Percentiles rank a stretch among this genome's conserved stretches.
phyloP scores from a whole-genome alignment of 2,329 filamentous ascomycete species.

The Coniochaeta pulveracea region DNA sequence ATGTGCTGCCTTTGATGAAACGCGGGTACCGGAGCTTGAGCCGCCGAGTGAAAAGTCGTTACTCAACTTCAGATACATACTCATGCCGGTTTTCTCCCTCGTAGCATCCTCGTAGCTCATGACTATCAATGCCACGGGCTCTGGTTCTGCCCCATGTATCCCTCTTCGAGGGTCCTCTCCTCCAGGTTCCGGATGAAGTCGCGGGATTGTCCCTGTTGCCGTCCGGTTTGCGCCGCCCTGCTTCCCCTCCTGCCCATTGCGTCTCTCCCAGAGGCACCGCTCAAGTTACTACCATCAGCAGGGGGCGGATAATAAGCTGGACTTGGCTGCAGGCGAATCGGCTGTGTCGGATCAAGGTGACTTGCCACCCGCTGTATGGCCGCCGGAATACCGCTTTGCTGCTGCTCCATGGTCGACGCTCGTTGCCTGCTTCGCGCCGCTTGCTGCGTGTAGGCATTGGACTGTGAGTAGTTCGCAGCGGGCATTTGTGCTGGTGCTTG shows the following conservation, averaged over 20 bases:
- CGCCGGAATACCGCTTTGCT: conserved; percentile 83
- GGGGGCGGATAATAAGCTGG: conserved; percentile 96
- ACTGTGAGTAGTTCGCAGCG: conserved; percentile 51
- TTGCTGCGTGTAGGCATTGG: conserved; percentile 57
- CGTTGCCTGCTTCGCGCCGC: conserved; percentile 69
- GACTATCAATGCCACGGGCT: conserved; percentile 63
- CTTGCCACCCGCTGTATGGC: conserved; percentile 91
- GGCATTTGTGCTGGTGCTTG: conserved; percentile 56
- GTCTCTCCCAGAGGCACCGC: conserved; percentile 47
- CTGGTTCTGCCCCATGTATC: conserved; percentile 55
- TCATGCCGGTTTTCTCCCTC: no score
- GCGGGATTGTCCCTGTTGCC: conserved; percentile 38
- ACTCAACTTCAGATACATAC: no score
- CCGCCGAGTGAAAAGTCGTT: no score
- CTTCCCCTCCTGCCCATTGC: conserved; percentile 64
- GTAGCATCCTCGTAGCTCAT: no score
- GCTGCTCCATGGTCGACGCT: conserved; percentile 92
- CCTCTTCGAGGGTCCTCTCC: conserved; percentile 87
- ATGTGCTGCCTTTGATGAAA: no score
- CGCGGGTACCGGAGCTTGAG: no score
- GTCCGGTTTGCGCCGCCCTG: conserved; percentile 34
- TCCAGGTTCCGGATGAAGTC: conserved; percentile 94
- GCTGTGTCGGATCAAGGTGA: conserved; percentile 87
- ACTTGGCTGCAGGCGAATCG: conserved; percentile 87
- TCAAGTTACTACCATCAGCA: conserved; percentile 70